Evolutionary conservation across 2,329 filamentous ascomycete genomes (phyloP), one percentile per base, ranked within the genome.

Genomic region (Colletotrichum tamarilloi): DNA sequence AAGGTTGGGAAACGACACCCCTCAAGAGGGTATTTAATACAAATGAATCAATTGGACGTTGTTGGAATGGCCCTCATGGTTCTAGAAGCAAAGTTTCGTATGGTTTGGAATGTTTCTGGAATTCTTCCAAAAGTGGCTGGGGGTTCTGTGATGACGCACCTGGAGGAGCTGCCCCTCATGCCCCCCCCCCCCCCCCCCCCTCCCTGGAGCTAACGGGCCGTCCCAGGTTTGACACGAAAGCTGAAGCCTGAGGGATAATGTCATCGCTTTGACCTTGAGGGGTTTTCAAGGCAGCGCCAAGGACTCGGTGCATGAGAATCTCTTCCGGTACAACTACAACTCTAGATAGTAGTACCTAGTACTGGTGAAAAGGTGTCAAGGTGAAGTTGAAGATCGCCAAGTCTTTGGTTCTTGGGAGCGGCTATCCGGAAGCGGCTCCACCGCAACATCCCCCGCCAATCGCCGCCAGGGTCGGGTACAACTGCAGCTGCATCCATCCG

Each of bases 401-500:
- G 66, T 49, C 42, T 42, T 7, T 8, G 24, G 28, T 63, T 63
- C 69, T 60, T 68, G 53, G 65, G 24, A 24, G 14, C 70, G 70
- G 69, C 65, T 63, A 42, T 56, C 69, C 69, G 69, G 66, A 69
- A 58, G 38, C 65, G 69, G 69, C 53, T 72, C 70, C 70, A 72
- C 70, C 30, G 22, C 65, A 59, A 58, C 19, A 38, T 49, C 14
- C 60, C 67, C 60, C 60, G 28, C 67, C 68, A 68, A 68, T 63
- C 66, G 42, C 65, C 60, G 19, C 38, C 14, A 49, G 38, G 28
- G 62, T 64, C 64, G n/a, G 64, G 59, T 58, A 35, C 42, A 62
- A 22, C 65, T 67, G 57, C 65, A 67, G 57, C 57, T 67, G 65
- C 65, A 67, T 52, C 46, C 28, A 62, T 62, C 38, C 26, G 38